Conservation (phyloP, 768 basidiomycete species). For the Zangia roseola region DNA sequence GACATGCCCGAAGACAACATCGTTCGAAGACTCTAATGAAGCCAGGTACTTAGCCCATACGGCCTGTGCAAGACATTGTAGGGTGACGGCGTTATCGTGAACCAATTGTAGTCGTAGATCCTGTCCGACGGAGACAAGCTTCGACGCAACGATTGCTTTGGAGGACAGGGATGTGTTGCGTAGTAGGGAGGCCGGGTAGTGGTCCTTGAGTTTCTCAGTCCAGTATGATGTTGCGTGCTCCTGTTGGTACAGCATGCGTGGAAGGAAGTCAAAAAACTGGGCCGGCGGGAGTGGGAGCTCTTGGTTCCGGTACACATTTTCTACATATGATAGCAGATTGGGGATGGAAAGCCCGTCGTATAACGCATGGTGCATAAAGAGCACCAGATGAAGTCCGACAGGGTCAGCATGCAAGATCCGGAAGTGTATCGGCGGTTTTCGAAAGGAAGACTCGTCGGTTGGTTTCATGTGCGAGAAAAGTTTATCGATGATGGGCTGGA, state of each 20-base stretch:
- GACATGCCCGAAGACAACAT: conserved; percentile 47
- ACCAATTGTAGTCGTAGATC: conserved; percentile 12
- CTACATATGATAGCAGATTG: conserved; percentile 34
- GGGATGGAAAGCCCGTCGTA: conserved; percentile 46
- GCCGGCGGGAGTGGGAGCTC: conserved; percentile 1
- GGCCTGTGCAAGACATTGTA: conserved; percentile 38
- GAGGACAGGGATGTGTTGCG: conserved; percentile 11
- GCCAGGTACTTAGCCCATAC: conserved; percentile 30
- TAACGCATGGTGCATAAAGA: conserved; percentile 48
- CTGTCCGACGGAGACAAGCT: conserved; percentile 11
- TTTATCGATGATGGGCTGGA: conserved; percentile 12
- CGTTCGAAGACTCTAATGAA: conserved; percentile 19
- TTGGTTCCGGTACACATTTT: conserved; percentile 29
- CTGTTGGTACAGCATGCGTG: conserved; percentile 39
- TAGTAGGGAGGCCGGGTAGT: conserved; percentile 19
- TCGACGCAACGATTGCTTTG: conserved; percentile 11
- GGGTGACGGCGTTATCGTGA: conserved; percentile 28
- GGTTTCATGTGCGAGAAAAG: conserved; percentile 15
- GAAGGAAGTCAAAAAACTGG: conserved; percentile 41
- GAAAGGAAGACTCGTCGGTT: conserved; percentile 22
- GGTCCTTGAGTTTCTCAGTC: conserved; percentile 28
- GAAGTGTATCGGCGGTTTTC: conserved; percentile 34
- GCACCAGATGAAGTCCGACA: conserved; percentile 25
- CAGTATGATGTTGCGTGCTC: conserved; percentile 39
- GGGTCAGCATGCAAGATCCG: conserved; percentile 11